Evolutionary conservation across 2,329 filamentous ascomycete species (phyloP).

Genomic region (Fusarium solani-melongenae): DNA sequence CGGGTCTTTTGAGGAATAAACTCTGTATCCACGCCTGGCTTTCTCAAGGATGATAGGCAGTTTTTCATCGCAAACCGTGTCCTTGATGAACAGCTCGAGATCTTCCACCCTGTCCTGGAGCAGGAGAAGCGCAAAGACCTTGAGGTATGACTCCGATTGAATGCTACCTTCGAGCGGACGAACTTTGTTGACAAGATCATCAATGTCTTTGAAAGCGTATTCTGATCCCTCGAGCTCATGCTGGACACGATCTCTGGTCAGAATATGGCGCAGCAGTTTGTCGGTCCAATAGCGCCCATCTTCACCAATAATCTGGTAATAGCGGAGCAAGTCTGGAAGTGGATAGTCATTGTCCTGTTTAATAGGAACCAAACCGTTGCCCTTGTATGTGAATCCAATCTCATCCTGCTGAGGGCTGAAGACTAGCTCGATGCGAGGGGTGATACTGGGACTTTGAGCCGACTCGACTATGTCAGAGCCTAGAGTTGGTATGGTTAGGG

Average conservation of each 20-base stretch:
- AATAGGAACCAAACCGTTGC: neutral
- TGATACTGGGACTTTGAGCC: too few relatives aligned
- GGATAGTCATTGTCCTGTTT: neutral
- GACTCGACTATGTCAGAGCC: too few relatives aligned
- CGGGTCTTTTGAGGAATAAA: neutral
- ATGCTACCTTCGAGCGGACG: neutral
- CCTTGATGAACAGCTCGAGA: neutral
- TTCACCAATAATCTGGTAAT: neutral
- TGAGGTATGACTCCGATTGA: neutral
- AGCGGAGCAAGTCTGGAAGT: neutral
- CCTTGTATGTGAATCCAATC: neutral
- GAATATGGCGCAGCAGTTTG: neutral
- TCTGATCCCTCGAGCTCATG: neutral
- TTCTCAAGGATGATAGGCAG: neutral
- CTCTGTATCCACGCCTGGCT: neutral
- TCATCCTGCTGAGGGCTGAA: too few relatives aligned
- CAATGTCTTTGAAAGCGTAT: neutral
- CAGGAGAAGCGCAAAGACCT: neutral
- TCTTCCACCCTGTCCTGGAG: neutral
- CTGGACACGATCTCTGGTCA: neutral
- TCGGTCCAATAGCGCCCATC: neutral
- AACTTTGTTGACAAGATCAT: neutral
- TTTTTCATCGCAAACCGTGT: neutral
- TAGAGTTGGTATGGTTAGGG: too few relatives aligned
- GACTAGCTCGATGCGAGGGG: too few relatives aligned